These are phyloP conservation scores for Geotrichum candidum DNA, from an alignment of 1,139 yeast species.

Conservation along the genomic window DNA sequence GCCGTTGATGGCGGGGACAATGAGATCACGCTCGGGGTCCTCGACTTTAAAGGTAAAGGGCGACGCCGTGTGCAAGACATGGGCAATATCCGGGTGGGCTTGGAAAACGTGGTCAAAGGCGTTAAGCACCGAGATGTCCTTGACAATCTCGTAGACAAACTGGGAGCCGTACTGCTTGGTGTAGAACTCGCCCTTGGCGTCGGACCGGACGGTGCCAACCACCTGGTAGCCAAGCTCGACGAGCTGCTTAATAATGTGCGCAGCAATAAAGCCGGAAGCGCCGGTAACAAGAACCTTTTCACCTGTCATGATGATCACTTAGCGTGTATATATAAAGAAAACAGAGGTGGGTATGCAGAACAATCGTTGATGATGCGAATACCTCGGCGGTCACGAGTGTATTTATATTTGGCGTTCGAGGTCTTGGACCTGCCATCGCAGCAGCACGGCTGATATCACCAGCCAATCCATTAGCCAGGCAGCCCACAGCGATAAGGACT, in stretches of 20 bases:
- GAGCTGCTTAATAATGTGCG: slow-evolving; percentile 39
- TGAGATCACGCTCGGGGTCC: slow-evolving; percentile 17
- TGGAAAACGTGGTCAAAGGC: slow-evolving; percentile 38
- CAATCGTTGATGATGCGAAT: too few relatives aligned
- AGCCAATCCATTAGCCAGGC: too few relatives aligned
- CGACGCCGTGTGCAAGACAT: slow-evolving; percentile 42
- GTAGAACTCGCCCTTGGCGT: slow-evolving; percentile 44
- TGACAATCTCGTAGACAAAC: slow-evolving; percentile 40
- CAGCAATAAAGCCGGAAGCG: slow-evolving; percentile 55
- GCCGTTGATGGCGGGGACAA: slow-evolving; percentile 13
- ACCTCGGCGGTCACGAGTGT: too few relatives aligned
- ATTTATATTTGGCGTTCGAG: too few relatives aligned
- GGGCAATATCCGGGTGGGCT: slow-evolving; percentile 36
- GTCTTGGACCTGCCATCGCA: too few relatives aligned
- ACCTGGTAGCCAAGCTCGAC: slow-evolving; percentile 42
- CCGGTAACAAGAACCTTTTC: slow-evolving; percentile 47
- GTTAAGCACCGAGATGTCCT: slow-evolving; percentile 33
- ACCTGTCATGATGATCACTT: background rate
- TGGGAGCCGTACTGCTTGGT: slow-evolving; percentile 24
- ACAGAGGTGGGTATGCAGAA: background rate
- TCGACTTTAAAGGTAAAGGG: slow-evolving; percentile 34
- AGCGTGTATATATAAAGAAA: background rate
- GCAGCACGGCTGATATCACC: too few relatives aligned
- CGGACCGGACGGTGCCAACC: slow-evolving; percentile 54
- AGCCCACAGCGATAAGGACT: too few relatives aligned